phyloP scores from a whole-genome alignment of 352 stramenopile species.

The Plasmopara halstedii region DNA sequence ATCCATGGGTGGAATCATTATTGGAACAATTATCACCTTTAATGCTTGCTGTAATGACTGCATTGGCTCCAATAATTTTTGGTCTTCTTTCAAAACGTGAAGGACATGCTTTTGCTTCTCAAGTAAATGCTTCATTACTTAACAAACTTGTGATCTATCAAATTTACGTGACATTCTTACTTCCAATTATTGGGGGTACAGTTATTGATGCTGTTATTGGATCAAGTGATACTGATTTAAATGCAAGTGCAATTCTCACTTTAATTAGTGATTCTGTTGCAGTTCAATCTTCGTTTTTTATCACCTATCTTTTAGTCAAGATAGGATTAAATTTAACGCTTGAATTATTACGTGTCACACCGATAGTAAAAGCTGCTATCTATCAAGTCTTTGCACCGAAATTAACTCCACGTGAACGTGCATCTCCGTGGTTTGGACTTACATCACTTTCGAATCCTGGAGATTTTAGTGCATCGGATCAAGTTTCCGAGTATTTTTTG shows the following conservation, averaged over 20 bases:
- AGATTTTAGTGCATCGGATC: conserved; percentile 48
- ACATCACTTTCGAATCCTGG: conserved; percentile 47
- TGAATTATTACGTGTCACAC: conserved; percentile 60
- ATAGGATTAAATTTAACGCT: conserved; percentile 61
- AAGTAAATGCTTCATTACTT: conserved; percentile 60
- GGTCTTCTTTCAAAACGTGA: conserved; percentile 73
- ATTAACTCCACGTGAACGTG: conserved; percentile 65
- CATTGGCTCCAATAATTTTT: conserved; percentile 79
- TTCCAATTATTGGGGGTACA: conserved; percentile 79
- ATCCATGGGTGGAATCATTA: conserved; percentile 64
- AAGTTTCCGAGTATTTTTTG: conserved; percentile 61
- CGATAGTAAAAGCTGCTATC: conserved; percentile 68
- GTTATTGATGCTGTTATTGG: conserved; percentile 65
- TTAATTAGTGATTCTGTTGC: conserved; percentile 58
- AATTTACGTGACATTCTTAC: conserved; percentile 72
- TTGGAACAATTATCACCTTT: conserved; percentile 71
- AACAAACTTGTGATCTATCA: conserved; percentile 82
- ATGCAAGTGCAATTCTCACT: conserved; percentile 37
- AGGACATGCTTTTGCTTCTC: conserved; percentile 57
- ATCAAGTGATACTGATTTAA: conserved; percentile 35
- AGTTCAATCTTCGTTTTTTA: conserved; percentile 75
- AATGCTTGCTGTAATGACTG: conserved; percentile 72
- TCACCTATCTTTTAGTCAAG: conserved; percentile 73
- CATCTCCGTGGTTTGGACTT: conserved; percentile 63
- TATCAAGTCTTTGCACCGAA: conserved; percentile 73